Percentiles rank a stretch among this genome's conserved stretches.
phyloP scores from a whole-genome alignment of 2,329 filamentous ascomycete species.

The Penicillium palitans region DNA sequence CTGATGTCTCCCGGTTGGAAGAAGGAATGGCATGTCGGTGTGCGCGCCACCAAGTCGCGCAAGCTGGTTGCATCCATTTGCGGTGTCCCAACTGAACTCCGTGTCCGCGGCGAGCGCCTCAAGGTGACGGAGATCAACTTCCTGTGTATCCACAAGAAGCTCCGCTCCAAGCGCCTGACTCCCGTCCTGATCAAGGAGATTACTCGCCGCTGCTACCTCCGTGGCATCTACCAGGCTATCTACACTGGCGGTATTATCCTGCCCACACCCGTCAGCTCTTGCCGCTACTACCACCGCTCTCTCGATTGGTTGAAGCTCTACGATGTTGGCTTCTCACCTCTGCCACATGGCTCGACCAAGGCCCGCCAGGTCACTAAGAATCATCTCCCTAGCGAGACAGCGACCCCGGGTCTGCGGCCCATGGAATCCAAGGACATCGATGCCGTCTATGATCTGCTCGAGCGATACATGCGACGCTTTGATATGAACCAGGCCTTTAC shows the following conservation, averaged over 20 bases:
- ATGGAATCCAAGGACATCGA: constrained; percentile 80
- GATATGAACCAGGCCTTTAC: constrained; percentile 81
- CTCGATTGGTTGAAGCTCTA: constrained; percentile 96
- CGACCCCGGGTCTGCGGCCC: constrained; percentile 71
- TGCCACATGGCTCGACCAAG: constrained; percentile 80
- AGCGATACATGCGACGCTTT: constrained; percentile 75
- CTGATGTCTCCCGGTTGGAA: constrained; percentile 93
- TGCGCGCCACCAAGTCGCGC: constrained; percentile 76
- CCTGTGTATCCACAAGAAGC: constrained; percentile 96
- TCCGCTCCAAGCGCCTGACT: constrained; percentile 86
- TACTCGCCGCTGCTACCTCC: constrained; percentile 83
- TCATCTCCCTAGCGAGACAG: constrained; percentile 71
- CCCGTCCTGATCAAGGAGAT: constrained; percentile 98
- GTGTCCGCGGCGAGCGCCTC: constrained; percentile 73
- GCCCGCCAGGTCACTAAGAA: constrained; percentile 84
- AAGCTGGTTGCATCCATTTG: constrained; percentile 96
- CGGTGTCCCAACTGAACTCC: constrained; percentile 80
- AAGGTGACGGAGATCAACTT: constrained; percentile 95
- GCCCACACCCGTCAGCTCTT: constrained; percentile 87
- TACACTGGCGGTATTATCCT: constrained; percentile 92
- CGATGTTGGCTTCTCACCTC: constrained; percentile 88
- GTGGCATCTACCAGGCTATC: constrained; percentile 88
- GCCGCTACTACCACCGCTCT: constrained; percentile 91
- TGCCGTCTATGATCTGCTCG: constrained; percentile 71
- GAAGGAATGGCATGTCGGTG: constrained; percentile 91